Conservation (phyloP, 2,329 filamentous ascomycete species). For the Dothiorella sarmentorum region DNA sequence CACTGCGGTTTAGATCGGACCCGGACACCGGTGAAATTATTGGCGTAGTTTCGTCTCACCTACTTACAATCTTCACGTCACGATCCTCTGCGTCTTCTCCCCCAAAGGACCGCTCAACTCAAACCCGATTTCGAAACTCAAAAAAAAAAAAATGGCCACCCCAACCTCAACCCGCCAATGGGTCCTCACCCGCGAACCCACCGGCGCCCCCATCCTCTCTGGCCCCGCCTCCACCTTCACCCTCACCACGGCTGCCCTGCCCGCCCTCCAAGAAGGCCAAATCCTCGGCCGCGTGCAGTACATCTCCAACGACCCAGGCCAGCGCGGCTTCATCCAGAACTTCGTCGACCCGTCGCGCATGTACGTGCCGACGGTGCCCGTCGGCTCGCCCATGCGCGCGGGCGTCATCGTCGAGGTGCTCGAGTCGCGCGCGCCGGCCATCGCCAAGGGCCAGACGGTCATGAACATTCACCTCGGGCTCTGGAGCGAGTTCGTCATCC, state of each 20-base stretch:
- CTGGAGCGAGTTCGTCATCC: slow-evolving; percentile 65
- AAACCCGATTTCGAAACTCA: too few relatives aligned
- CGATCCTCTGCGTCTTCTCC: too few relatives aligned
- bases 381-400: slow-evolving; percentile 68
- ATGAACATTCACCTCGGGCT: slow-evolving; percentile 48
- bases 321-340: slow-evolving; percentile 50
- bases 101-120: too few relatives aligned
- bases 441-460: slow-evolving; percentile 58
- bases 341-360: slow-evolving; percentile 50
- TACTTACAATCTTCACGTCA: too few relatives aligned
- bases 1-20: too few relatives aligned
- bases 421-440: slow-evolving; percentile 55
- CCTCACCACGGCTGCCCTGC: slow-evolving; percentile 33
- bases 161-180: slow-evolving; percentile 37
- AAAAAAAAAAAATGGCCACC: too few relatives aligned
- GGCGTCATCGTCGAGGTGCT: slow-evolving; percentile 57
- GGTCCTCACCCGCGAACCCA: slow-evolving; percentile 42
- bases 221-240: slow-evolving; percentile 41
- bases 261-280: slow-evolving; percentile 37
- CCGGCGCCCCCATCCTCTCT: slow-evolving; percentile 32
- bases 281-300: slow-evolving; percentile 47
- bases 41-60: too few relatives aligned
- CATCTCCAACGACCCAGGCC: slow-evolving; percentile 53
- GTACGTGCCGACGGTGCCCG: slow-evolving; percentile 66
- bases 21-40: too few relatives aligned